Percentiles rank a stretch among this genome's conserved stretches.
These are phyloP conservation scores for Colletotrichum karsti DNA, from an alignment of 2,329 filamentous ascomycete genomes.

Conservation along the genomic window DNA sequence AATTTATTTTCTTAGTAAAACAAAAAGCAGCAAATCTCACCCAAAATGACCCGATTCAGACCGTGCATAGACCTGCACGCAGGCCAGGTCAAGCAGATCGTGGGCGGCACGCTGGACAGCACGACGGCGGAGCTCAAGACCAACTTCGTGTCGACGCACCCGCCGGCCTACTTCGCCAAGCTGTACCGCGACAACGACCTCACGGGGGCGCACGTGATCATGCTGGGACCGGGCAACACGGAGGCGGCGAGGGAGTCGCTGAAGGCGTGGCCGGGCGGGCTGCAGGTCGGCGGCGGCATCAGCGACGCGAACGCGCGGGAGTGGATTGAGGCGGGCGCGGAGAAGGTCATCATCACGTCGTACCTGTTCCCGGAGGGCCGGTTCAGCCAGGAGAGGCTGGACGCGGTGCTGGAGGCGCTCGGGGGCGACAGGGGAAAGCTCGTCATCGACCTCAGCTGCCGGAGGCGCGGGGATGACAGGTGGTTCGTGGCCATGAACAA, in stretches of 20 bases:
- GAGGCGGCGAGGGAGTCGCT: slow-evolving; percentile 82
- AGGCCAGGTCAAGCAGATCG: slow-evolving; percentile 98
- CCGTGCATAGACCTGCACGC: slow-evolving; percentile 98
- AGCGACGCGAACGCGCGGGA: slow-evolving; percentile 82
- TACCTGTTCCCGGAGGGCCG: slow-evolving; percentile 87
- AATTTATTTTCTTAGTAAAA: too few species aligned
- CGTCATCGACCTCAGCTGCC: slow-evolving; percentile 94
- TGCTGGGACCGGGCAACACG: slow-evolving; percentile 90
- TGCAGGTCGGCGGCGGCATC: slow-evolving; percentile 96
- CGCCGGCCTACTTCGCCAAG: slow-evolving; percentile 81
- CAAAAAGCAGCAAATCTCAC: neutral
- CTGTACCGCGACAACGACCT: slow-evolving; percentile 82
- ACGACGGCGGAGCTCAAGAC: slow-evolving; percentile 76
- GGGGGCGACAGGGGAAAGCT: slow-evolving; percentile 80
- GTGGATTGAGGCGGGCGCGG: slow-evolving; percentile 90
- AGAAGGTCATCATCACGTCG: slow-evolving; percentile 97
- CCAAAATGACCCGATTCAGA: slow-evolving; percentile 87
- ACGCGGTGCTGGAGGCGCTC: slow-evolving; percentile 77
- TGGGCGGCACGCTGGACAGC: slow-evolving; percentile 88
- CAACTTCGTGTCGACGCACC: slow-evolving; percentile 89
- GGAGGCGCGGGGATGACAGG: slow-evolving; percentile 72
- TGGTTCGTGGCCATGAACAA: slow-evolving; percentile 99
- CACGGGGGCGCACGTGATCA: slow-evolving; percentile 90
- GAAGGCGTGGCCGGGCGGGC: slow-evolving; percentile 76
- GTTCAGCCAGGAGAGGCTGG: slow-evolving; percentile 81